Conservation (phyloP, 129 eudicot genomes). For the carrot (Daucus carota) region DH1_v3.0 NC_030381.2:47406001-47406500, state of each 20-base stretch:
- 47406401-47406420: not conserved
- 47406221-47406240: not conserved
- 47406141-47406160: conserved; percentile 2
- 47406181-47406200: conserved; percentile 11
- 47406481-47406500: conserved; percentile 1
- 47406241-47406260: not conserved
- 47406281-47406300: not conserved
- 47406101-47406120: not conserved
- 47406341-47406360: conserved; percentile 9
- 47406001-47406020: not conserved
- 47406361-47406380: conserved; percentile 9
- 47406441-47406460: conserved; percentile 6
- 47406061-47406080: conserved; percentile 8
- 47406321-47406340: not conserved
- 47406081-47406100: conserved; percentile 10
- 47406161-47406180: conserved; percentile 11
- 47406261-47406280: not conserved
- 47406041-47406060: conserved; percentile 8
- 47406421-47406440: not conserved
- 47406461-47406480: conserved; percentile 2
- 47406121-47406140: not conserved
- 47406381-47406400: not conserved
- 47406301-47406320: not conserved
- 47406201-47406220: not conserved
- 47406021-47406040: conserved; percentile 8